Conservation (phyloP, 2,329 filamentous ascomycete species). For the Arthrinium puccinioides region DNA sequence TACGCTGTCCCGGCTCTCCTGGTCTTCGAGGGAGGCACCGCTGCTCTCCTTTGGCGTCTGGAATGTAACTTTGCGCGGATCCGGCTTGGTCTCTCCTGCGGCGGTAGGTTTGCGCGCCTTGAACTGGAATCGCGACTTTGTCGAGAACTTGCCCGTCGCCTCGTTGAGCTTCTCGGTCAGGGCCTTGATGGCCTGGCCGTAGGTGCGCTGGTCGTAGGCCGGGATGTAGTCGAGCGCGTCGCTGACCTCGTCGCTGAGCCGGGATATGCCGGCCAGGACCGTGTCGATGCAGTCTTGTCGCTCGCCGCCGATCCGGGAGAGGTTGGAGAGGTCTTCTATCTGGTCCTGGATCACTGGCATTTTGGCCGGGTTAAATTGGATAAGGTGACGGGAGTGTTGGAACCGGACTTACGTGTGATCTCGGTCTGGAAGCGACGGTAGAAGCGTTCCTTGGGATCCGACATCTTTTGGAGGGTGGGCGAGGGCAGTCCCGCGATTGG, state of each 20-base stretch:
- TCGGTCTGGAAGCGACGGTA: conserved; percentile 77
- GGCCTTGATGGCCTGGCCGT: conserved; percentile 75
- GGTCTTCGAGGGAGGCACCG: neutral
- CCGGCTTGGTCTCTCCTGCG: conserved; percentile 12
- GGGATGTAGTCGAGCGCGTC: conserved; percentile 78
- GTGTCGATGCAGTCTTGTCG: conserved; percentile 75
- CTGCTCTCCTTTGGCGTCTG: neutral
- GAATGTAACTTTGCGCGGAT: neutral
- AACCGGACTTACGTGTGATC: conserved; percentile 52
- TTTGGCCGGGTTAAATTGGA: neutral
- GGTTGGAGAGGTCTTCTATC: conserved; percentile 60
- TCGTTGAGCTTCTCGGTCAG: conserved; percentile 72
- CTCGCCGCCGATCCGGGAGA: conserved; percentile 61
- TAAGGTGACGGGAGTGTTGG: neutral
- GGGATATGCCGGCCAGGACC: conserved; percentile 71
- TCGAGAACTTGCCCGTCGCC: conserved; percentile 55
- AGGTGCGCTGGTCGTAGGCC: conserved; percentile 82
- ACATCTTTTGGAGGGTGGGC: conserved; percentile 20
- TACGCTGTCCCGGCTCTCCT: conserved; percentile 26
- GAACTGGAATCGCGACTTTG: conserved; percentile 19
- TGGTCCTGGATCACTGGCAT: conserved; percentile 66
- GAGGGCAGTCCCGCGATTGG: neutral
- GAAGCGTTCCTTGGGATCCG: conserved; percentile 67
- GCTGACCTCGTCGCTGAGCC: conserved; percentile 75
- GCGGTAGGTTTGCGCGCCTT: neutral